Base-by-base conservation (phyloP, 305 asterid species). In the Nicotiana rustica region DNA sequence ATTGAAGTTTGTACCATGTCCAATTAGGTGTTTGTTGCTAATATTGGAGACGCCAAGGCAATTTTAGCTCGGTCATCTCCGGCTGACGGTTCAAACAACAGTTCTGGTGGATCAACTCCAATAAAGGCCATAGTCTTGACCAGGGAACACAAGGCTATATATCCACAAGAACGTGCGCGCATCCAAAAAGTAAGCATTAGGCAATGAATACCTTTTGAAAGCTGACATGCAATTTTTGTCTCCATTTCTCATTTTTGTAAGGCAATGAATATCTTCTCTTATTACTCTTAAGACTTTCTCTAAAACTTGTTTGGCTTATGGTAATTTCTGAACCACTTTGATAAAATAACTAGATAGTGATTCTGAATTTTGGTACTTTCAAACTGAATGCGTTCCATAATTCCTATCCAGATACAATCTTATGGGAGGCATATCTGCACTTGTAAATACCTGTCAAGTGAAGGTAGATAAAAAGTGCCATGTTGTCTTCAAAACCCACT, bases 11-110 rank as follows among this genome's bases (percentile, higher is more conserved):
- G 79, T 49, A 44, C 64, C 36, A 68, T 84, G 81, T 80, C 60
- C 18, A 71, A 47, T 67, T 81, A 94, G 98, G 98, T 94, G 73
- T 94, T 94, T 89, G 91, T 94, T 84, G 97, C 98, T 86, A 94
- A 94, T 83, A 85, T 94, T 89, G 98, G 97, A 38, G 98, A 93
- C 86, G 97, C 97, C n/a, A 93, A 94, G 90, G 97, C 97, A 49
- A 93, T 94, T 85, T 91, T 94, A 61, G 98, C 97, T 62, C 91
- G 98, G 67, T 90, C 95, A 87, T 82, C 93, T 59, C 88, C 84
- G 60, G 82, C 88, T 60, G 93, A 88, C 77, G 88, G 83, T 86
- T 84, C 88, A 4, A 87, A 86, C 79, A 86, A 81, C 82, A 82
- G 67, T 80, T 57, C 80, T 1, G 89, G 82, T 12, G 80, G 38